A percentile compares a stretch with the other conserved stretches of the same genome.
phyloP scores from a whole-genome alignment of 495 filamentous ascomycete genomes.

The Penicillium nucicola region DNA sequence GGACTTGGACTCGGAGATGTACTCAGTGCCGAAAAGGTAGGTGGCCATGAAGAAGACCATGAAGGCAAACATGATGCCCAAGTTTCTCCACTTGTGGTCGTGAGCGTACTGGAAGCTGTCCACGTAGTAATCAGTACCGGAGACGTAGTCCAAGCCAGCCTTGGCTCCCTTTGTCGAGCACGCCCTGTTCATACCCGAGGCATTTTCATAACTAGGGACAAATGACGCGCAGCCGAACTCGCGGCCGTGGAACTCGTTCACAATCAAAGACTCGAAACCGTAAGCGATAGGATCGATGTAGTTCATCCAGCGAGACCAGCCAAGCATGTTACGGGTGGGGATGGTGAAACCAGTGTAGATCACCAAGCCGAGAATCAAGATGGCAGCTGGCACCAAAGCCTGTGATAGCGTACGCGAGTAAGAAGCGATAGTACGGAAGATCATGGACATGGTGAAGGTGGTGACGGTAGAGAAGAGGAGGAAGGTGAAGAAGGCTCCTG shows the following conservation, averaged over 20 bases:
- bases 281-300: constrained; percentile 50
- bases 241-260: constrained; percentile 60
- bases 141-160: constrained; percentile 43
- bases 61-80: constrained; percentile 66
- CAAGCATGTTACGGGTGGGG: constrained; percentile 48
- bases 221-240: constrained; percentile 31
- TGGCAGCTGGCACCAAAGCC: constrained; percentile 50
- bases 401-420: constrained; percentile 51
- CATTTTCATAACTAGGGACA: constrained; percentile 38
- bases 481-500: constrained; percentile 59
- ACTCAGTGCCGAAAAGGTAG: constrained; percentile 44
- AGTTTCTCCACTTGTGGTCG: constrained; percentile 65
- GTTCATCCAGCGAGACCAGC: constrained; percentile 55
- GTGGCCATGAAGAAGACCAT: constrained; percentile 58
- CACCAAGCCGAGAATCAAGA: constrained; percentile 50
- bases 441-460: constrained; percentile 59
- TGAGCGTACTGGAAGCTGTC: constrained; percentile 54
- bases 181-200: constrained; percentile 28
- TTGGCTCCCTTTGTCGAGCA: constrained; percentile 55
- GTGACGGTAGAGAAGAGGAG: constrained; percentile 53
- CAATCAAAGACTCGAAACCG: constrained; percentile 49
- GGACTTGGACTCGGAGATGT: constrained; percentile 46
- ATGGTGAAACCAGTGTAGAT: constrained; percentile 54
- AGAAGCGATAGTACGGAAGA: constrained; percentile 52
- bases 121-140: constrained; percentile 50